Percentiles rank a stretch among this genome's conserved stretches.
Conservation (phyloP, 2,329 filamentous ascomycete genomes). For the Talaromyces pinophilus region DNA sequence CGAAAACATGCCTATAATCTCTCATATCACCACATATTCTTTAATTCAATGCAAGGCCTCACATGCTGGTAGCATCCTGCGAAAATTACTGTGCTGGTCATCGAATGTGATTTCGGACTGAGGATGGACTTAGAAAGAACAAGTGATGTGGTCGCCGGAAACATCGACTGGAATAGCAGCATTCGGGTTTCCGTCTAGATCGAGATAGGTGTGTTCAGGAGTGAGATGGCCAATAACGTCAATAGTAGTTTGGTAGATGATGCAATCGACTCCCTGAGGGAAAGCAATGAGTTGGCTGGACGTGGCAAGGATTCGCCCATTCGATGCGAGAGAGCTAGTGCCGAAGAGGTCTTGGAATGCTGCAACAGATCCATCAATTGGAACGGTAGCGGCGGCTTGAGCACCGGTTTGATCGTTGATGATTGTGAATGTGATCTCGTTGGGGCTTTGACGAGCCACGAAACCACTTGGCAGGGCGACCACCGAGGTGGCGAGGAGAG, state of each 20-base stretch:
- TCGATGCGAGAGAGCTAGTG: constrained; percentile 8
- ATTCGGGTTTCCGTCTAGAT: constrained; percentile 16
- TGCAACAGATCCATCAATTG: background rate
- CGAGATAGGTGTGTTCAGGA: constrained; percentile 2
- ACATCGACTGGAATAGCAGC: constrained; percentile 18
- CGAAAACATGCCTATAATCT: background rate
- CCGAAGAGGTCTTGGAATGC: constrained; percentile 4
- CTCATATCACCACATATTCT: background rate
- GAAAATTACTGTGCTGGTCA: no score
- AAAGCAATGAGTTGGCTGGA: constrained; percentile 17
- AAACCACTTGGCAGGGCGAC: constrained; percentile 10
- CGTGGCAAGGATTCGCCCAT: constrained; percentile 5
- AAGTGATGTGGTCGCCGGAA: constrained; percentile 7
- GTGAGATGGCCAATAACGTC: background rate
- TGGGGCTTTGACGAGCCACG: constrained; percentile 2
- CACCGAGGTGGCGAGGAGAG: constrained; percentile 16
- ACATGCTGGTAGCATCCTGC: no score
- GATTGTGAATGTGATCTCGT: constrained; percentile 16
- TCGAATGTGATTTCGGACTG: background rate
- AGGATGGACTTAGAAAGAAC: background rate
- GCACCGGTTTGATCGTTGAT: constrained; percentile 17
- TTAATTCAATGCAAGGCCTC: background rate
- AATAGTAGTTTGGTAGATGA: background rate
- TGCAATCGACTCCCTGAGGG: constrained; percentile 14
- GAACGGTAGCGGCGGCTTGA: constrained; percentile 12